Evolutionary conservation across 306 rosid species (phyloP).

Genomic region (Quercus berberidifolia): DNA sequence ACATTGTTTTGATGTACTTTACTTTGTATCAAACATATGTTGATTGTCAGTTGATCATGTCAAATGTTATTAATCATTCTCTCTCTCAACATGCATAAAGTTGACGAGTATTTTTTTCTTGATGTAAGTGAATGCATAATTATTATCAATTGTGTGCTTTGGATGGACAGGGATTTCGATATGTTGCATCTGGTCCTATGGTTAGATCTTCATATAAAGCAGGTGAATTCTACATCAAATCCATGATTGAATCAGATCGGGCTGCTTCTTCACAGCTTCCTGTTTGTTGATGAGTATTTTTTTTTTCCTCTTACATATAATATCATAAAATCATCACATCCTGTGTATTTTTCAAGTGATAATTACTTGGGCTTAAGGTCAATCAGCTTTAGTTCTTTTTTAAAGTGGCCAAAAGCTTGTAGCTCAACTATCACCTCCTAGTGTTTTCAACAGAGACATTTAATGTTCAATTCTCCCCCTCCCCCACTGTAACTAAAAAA

Average conservation of each 20-base stretch:
- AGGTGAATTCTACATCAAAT: slow-evolving; percentile 88
- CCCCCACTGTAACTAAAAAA: no score
- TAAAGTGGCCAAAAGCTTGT: not conserved
- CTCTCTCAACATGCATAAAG: not conserved
- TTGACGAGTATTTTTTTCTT: not conserved
- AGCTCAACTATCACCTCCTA: no score
- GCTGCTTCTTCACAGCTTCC: slow-evolving; percentile 50
- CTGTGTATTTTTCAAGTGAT: not conserved
- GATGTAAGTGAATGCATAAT: not conserved
- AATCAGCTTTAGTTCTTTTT: not conserved
- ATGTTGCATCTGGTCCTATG: slow-evolving; percentile 93
- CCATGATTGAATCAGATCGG: slow-evolving; percentile 91
- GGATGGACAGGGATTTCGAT: slow-evolving; percentile 73
- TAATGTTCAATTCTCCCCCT: no score
- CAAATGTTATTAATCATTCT: not conserved
- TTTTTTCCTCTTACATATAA: not conserved
- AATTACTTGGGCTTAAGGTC: slow-evolving; percentile 10
- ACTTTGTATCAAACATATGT: not conserved
- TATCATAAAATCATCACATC: not conserved
- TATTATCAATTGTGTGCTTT: slow-evolving; percentile 15
- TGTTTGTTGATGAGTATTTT: slow-evolving; percentile 26
- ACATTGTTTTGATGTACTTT: not conserved
- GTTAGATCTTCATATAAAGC: slow-evolving; percentile 95
- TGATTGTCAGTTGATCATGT: slow-evolving; percentile 22
- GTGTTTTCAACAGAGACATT: no score